Percentiles rank a stretch among this genome's conserved stretches.
Evolutionary conservation across 345 rosid species (phyloP).

Genomic region (Psidium guajava): DNA sequence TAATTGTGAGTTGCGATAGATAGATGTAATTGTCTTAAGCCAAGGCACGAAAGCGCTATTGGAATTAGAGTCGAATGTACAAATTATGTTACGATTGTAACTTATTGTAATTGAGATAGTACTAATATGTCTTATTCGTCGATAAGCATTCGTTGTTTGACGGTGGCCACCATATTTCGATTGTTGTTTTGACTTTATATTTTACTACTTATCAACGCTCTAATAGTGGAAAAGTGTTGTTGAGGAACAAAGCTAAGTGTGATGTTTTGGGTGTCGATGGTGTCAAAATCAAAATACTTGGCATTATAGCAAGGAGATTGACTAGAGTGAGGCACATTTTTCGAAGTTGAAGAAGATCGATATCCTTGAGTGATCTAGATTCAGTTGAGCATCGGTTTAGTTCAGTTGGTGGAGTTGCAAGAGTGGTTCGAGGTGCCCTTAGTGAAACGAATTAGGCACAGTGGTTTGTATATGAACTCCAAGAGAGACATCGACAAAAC

Average conservation of each 20-base stretch:
- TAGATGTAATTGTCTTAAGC: constrained; percentile 16
- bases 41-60: background rate
- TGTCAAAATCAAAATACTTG: background rate
- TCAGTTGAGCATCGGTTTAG: background rate
- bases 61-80: background rate
- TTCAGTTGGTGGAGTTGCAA: background rate
- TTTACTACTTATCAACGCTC: background rate
- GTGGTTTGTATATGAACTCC: background rate
- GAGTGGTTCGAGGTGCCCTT: background rate
- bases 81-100: background rate
- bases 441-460: background rate
- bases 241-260: background rate
- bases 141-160: background rate
- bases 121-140: background rate
- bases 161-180: background rate
- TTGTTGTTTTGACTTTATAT: background rate
- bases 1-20: no score
- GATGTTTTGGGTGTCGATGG: background rate
- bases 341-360: background rate
- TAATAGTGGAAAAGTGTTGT: background rate
- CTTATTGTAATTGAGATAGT: background rate
- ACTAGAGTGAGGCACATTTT: background rate
- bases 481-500: background rate
- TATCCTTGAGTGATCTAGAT: background rate
- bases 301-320: background rate